Base-by-base conservation (phyloP, 1,284 basidiomycete species). In the Boletus holoroseus region DNA sequence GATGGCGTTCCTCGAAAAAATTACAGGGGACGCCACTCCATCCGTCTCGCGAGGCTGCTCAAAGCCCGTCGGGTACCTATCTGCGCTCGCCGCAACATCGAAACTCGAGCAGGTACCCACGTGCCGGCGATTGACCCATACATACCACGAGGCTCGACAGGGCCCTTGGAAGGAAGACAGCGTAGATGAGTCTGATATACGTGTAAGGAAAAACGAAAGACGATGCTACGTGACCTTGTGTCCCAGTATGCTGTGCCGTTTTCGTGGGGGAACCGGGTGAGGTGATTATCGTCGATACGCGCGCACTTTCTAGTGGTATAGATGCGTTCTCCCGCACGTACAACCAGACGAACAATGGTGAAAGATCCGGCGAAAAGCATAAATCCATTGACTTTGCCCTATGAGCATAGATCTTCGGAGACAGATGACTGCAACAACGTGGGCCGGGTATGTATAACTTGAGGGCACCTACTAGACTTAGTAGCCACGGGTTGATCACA, bases 11-110 rank as follows among this genome's bases (percentile, higher is more conserved):
- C 9, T 6, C 28, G 15, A 16, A 40, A 30, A 32, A 36, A 35
- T 43, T 5, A 20, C 40, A 45, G n/a, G 30, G 18, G 26, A 20
- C 46, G 47, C 47, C 47, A 28, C 47, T 27, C 24, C 45, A 27
- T 34, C 7, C 8, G 24, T 24, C 24, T 34, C 16, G n/a, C 27
- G 20, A 27, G 22, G 30, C 30, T 15, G 20, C 3, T 32, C 30
- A 47, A 47, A 49, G 11, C 24, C 24, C 22, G 39, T 43, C n/a
- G 22, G n/a, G 38, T 43, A 44, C 42, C 36, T 24, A 43, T 26
- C 7, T 15, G 43, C 40, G 22, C 41, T 44, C 40, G 43, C 40
- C 16, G 12, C 16, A 44, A 45, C 16, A 44, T 45, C 43, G 43
- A 44, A 44, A 44, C 24, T 26, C 16, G 7, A 44, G n/a, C 24